These are phyloP conservation scores for Aeschynomene evenia DNA, from an alignment of 306 rosid species.

Conservation along the genomic window DNA sequence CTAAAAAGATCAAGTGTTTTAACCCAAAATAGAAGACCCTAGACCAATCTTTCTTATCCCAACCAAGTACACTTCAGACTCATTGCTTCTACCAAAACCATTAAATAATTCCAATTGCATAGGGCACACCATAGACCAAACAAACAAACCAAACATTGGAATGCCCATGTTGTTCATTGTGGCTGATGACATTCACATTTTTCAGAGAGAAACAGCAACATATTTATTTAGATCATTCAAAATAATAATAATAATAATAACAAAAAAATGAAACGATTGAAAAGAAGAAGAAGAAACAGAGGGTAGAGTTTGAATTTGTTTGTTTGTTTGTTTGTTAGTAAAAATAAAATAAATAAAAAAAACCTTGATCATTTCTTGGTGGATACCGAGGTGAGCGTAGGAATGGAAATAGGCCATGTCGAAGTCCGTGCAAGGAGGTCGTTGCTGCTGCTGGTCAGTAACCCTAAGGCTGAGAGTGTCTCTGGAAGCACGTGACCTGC, in stretches of 20 bases:
- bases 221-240: background rate
- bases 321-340: no score
- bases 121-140: background rate
- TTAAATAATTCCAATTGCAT: background rate
- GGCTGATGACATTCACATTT: background rate
- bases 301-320: background rate
- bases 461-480: constrained; percentile 61
- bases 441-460: constrained; percentile 43
- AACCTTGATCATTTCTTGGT: constrained; percentile 98
- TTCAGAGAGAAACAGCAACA: background rate
- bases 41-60: background rate
- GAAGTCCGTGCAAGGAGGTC: constrained; percentile 82
- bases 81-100: background rate
- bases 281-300: background rate
- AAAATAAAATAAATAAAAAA: no score
- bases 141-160: background rate
- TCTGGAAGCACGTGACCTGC: constrained; percentile 52
- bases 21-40: background rate
- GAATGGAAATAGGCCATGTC: constrained; percentile 94
- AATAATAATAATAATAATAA: background rate
- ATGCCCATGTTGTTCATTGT: no score
- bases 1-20: background rate
- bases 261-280: background rate
- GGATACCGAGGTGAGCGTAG: constrained; percentile 93
- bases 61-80: background rate